Evolutionary conservation across 306 rosid genomes (phyloP), one percentile per base, ranked within the genome.

Genomic region (Amphicarpaea edgeworthii): DNA sequence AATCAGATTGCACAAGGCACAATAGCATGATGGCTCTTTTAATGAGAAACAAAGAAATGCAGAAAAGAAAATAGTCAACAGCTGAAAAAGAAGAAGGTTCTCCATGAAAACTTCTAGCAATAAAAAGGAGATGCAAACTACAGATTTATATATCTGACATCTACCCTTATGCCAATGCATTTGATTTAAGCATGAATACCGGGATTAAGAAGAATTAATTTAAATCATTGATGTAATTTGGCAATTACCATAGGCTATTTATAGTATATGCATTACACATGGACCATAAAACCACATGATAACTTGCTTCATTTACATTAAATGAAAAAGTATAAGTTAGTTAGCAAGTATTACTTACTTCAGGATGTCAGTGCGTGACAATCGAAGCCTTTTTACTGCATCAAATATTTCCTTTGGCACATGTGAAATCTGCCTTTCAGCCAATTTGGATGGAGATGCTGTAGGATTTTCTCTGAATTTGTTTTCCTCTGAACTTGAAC

Each of bases 291-390:
- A 28, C 16, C 9, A 69, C 63, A 74, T 53, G 28, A 59, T 41
- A 34, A 47, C 72, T 57, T 62, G 57, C 4, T 67, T 41, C 42
- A 70, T 32, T 11, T 37, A 41, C 77, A 62, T 12, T 6, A 73
- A 77, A 62, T 41, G 64, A 60, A 47, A 77, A 54, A 7, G 34
- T 30, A 58, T 30, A 30, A 30, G 40, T 16, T 65, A 72, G 37
- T 32, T 28, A 57, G 74, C 64, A 32, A 43, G 77, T 55, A 59
- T 75, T 64, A 85, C 99, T 88, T 85, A 95, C 99, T 85, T 90
- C 61, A 90, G 77, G 58, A 95, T 83, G 73, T 92, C 88, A 12
- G 82, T 70, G 78, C 99, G 97, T 75, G 97, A 88, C 79, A 95
- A 67, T 24, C 84, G 90, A 83, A 95, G 97, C 78, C 70, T 85